Evolutionary conservation across 441 rosid genomes (phyloP), one percentile per base, ranked within the genome.

Genomic region (Bocquillonia castaneifolia): DNA sequence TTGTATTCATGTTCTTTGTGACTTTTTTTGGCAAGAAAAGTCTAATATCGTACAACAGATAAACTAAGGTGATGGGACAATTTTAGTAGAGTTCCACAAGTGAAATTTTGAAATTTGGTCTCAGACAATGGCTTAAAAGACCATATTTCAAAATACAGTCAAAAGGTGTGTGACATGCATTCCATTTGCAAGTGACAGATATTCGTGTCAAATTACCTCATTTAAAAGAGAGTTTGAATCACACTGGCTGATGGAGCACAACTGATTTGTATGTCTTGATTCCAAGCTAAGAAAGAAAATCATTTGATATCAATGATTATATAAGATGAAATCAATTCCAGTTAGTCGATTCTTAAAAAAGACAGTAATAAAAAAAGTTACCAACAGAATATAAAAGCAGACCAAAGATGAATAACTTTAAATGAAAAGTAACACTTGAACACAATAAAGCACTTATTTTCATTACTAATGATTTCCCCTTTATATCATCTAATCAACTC

Each of bases 171-270:
- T 52, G 0, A 3, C 8, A 44, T 17, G 18, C 23, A 72, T 44
- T n/a, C 36, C 25, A 23, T 39, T 56, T 25, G 3, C 17, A 28
- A 37, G 32, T 28, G 48, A 63, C 56, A 48, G 44, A 57, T 32
- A 58, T 34, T 6, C 1, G 10, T 18, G 29, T 42, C 56, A 29
- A 20, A 53, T 26, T 83, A 93, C 98, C 98, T 93, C 96, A 75
- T 93, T 93, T 68, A 87, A 72, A 67, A 92, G 92, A 71, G 98
- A 92, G 72, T 84, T 75, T 44, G 97, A 75, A 76, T 90, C 86
- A 84, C 98, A 90, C 65, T 88, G 92, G 85, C 91, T 93, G 70
- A 93, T 93, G 81, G 98, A 88, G 85, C 98, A 93, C 69, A 93
- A 82, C 79, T 86, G 88, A 77, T 88, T 90, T 48, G 97, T 93